These are phyloP conservation scores for Prototheca wickerhamii DNA, from an alignment of 163 green algal genomes.

Conservation along the genomic window DNA sequence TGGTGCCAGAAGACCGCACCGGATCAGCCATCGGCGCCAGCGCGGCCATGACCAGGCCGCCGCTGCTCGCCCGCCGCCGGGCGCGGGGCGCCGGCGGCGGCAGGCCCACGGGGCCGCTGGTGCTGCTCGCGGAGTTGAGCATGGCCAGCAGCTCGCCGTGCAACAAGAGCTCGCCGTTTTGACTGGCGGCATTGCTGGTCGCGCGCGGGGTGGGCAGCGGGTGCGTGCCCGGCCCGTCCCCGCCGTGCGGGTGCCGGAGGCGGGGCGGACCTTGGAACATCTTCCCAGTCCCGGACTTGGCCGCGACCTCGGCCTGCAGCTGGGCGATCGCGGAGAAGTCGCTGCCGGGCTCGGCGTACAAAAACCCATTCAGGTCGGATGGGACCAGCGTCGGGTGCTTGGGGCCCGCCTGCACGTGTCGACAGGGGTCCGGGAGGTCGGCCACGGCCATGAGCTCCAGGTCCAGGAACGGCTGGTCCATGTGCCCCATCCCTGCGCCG, in stretches of 20 bases:
- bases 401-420: background rate
- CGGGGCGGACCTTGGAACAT: background rate
- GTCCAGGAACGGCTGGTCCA: background rate
- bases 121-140: background rate
- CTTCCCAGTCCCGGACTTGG: background rate
- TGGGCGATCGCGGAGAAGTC: slow-evolving; percentile 4
- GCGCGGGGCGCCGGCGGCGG: no score
- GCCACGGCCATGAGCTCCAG: slow-evolving; percentile 13
- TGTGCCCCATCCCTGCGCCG: background rate
- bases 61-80: background rate
- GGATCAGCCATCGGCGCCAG: no score
- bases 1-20: no score
- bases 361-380: slow-evolving; percentile 3
- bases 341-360: slow-evolving; percentile 8
- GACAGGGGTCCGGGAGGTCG: slow-evolving; percentile 15
- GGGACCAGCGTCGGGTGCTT: background rate
- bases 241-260: background rate
- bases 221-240: no score
- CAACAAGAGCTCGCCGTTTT: background rate
- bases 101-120: background rate
- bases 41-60: no score
- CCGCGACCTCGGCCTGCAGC: slow-evolving; percentile 1
- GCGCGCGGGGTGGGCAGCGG: no score
- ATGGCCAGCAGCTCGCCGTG: background rate
- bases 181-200: background rate